Evolutionary conservation across 148 eudicot species (phyloP), one percentile per base, ranked within the genome.

Genomic region (Drosera capensis): DNA sequence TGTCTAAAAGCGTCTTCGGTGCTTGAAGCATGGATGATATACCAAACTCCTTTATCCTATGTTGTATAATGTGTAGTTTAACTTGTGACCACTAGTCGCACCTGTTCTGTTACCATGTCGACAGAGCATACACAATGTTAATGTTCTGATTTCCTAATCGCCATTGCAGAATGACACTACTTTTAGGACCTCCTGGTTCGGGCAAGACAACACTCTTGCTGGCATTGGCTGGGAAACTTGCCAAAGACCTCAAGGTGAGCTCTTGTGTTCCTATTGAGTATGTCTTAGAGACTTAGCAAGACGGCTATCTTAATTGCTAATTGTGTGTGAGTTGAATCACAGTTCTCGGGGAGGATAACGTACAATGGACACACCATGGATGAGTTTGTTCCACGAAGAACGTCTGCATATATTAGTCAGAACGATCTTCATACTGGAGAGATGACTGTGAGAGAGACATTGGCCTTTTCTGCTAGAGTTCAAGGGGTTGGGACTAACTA

Each of bases 151-250:
- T 34, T 7, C 7, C 5, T 13, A 19, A 14, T 34, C 2, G 4
- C n/a, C n/a, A n/a, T 51, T 56, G 57, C 72, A 83, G 94, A 60
- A 60, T 84, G 85, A 72, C 94, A 25, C 63, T 87, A 52, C 79
- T 85, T 36, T 60, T 80, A 48, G 96, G 96, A 5, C 96, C 94
- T 14, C 96, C 96, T 16, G 70, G 80, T 21, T 82, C 94, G 3
- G 96, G 96, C 14, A 87, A 87, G 60, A 87, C 94, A 0, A 70
- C 96, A 9, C 55, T 87, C 60, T 57, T 87, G 43, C 59, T 74
- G 20, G 82, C 94, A 23, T 68, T 87, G 66, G 96, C 96, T 9
- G 94, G 94, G 45, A 82, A 72, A 64, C 94, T 87, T 8, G 70
- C 57, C 42, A 45, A 57, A 23, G 77, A 74, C 57, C 61, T 82